Evolutionary conservation across 2,329 filamentous ascomycete genomes (phyloP).

Genomic region (Penicillium sp.): DNA sequence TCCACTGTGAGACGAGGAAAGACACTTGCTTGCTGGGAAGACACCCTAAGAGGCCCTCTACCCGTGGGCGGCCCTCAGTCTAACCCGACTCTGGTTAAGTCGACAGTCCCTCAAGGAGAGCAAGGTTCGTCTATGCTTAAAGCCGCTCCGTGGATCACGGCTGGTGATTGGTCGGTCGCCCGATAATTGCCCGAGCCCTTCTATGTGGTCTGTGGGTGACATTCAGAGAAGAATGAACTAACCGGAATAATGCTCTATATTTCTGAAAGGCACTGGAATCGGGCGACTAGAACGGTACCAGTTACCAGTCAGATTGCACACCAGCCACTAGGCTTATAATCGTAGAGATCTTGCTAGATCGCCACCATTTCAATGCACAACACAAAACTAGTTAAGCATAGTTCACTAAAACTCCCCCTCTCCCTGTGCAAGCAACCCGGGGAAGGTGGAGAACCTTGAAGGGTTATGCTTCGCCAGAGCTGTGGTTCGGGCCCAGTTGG

Average conservation of each 20-base stretch:
- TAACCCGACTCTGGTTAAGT: not conserved
- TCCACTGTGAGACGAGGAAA: not conserved
- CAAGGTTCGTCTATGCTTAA: not conserved
- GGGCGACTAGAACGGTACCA: too few relatives aligned
- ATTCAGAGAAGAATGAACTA: not conserved
- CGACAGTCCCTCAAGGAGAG: not conserved
- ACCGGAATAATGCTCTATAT: too few relatives aligned
- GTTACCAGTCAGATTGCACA: too few relatives aligned
- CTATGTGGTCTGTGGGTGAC: not conserved
- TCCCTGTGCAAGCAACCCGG: not conserved
- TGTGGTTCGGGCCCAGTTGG: not conserved
- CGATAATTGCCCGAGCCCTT: constrained; percentile 35
- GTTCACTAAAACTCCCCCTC: not conserved
- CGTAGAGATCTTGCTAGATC: too few relatives aligned
- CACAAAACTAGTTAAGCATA: not conserved
- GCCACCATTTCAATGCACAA: too few relatives aligned
- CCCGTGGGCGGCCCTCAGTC: not conserved
- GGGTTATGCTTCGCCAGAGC: not conserved
- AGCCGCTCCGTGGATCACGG: not conserved
- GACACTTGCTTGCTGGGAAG: not conserved
- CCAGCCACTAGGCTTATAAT: too few relatives aligned
- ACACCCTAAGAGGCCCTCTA: not conserved
- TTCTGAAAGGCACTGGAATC: not conserved
- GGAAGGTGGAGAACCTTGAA: constrained; percentile 3
- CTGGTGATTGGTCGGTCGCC: constrained; percentile 29